Conservation (phyloP, 129 eudicot genomes). For the Helichrysum umbraculigerum region DNA sequence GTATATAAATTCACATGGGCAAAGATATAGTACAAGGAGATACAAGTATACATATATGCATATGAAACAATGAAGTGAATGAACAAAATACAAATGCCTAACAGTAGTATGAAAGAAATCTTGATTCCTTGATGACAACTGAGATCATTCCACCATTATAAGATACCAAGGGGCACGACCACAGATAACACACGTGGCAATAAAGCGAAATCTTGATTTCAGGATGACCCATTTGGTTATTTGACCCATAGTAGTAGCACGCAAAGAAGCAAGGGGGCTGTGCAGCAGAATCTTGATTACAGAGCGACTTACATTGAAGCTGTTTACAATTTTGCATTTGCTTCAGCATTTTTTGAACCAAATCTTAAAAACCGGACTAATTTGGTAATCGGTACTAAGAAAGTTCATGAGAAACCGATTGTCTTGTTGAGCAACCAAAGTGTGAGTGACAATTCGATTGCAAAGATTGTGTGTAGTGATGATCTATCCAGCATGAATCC, state of each 20-base stretch:
- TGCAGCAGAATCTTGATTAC: background rate
- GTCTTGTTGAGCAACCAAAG: constrained; percentile 89
- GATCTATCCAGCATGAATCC: constrained; percentile 90
- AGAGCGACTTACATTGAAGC: background rate
- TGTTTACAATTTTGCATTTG: background rate
- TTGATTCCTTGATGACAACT: constrained; percentile 8
- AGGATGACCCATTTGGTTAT: background rate
- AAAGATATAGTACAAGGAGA: background rate
- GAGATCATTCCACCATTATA: constrained; percentile 11
- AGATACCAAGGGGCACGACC: constrained; percentile 3
- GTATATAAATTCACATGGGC: background rate
- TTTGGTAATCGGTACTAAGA: background rate
- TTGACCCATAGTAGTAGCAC: background rate
- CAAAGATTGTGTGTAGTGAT: constrained; percentile 66
- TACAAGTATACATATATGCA: constrained; percentile 14
- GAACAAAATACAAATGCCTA: constrained; percentile 23
- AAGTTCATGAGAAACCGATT: constrained; percentile 54
- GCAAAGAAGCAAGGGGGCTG: background rate
- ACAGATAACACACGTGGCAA: background rate
- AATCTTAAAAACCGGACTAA: background rate
- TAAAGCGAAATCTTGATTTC: constrained; percentile 1
- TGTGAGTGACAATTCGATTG: constrained; percentile 65
- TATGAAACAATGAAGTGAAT: background rate
- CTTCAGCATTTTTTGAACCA: background rate
- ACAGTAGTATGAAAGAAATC: constrained; percentile 14